Evolutionary conservation across 2,329 filamentous ascomycete species (phyloP), one percentile per base, ranked within the genome.

Genomic region (Fonsecaea multimorphosa): DNA sequence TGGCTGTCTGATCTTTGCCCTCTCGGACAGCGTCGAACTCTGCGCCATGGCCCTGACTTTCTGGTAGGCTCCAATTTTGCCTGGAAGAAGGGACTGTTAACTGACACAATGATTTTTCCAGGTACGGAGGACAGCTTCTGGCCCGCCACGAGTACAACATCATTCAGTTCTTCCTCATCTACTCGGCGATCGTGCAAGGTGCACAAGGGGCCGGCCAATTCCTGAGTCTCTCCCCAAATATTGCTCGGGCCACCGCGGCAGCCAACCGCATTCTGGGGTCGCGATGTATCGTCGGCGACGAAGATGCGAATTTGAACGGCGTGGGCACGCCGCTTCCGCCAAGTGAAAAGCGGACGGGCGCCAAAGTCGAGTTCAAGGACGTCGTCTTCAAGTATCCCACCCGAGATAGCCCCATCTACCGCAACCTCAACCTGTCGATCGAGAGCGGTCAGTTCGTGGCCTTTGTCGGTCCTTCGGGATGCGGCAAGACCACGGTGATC

Each of bases 201-300:
- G 87, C 87, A 6, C 88, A 92, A 75, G 81, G 83, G 0, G 87
- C 89, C 0, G 89, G 88, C 0, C 85, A 89, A 67, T 86, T 88
- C 63, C 86, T 92, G 68, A 86, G 85, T 49, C 89, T 90, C 69
- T 86, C 86, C 0, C 86, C 88, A 6, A 90, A 76, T 61, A 74
- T 80, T 36, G 77, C 78, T 0, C 77, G 79, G 58, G 78, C 78
- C 12, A 74, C 74, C 0, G 73, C 76, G 2, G 77, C 79, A 3
- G 74, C 75, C 2, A 77, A 76, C 51, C 73, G 78, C 8, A 80
- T 80, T 14, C 59, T 79, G 24, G 69, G 69, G 12, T 66, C 76
- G 19, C 73, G 76, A 14, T 24, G 29, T 8, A 31, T 8, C 19
- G 49, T 52, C 4, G 34, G 54, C 3, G 53, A 64, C 55, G 63